A percentile compares a stretch with the other conserved stretches of the same genome.
Conservation (phyloP, 2,329 filamentous ascomycete genomes). For the Trichophyton mentagrophytes region DNA sequence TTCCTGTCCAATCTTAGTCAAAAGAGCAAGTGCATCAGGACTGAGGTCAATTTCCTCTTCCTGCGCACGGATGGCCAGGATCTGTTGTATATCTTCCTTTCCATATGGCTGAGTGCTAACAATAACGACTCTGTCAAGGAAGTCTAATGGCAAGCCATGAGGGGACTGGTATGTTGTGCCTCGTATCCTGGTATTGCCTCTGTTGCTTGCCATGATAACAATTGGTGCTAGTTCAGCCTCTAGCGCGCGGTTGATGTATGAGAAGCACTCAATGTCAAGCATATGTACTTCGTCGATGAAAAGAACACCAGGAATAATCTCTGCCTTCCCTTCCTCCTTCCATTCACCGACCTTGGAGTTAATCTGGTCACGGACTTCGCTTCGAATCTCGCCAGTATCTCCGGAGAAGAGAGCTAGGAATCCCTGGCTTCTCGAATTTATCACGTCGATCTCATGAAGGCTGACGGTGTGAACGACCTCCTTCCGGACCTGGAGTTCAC, state of each 20-base stretch:
- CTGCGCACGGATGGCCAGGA: constrained; percentile 79
- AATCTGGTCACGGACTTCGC: constrained; percentile 95
- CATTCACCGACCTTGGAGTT: constrained; percentile 98
- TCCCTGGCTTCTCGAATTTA: constrained; percentile 97
- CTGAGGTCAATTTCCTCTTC: constrained; percentile 93
- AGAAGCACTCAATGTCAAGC: constrained; percentile 98
- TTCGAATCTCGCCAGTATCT: constrained; percentile 94
- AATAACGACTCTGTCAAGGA: constrained; percentile 90
- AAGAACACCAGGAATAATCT: constrained; percentile 90
- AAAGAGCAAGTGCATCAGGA: constrained; percentile 74
- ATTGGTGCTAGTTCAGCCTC: constrained; percentile 92
- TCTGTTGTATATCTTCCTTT: constrained; percentile 77
- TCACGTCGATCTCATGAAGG: constrained; percentile 96
- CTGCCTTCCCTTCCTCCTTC: constrained; percentile 98
- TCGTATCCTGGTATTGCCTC: constrained; percentile 78
- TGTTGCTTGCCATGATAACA: constrained; percentile 98
- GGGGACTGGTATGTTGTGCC: constrained; percentile 89
- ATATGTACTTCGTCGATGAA: constrained; percentile 99
- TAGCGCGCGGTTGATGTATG: constrained; percentile 91
- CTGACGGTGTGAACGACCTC: constrained; percentile 95
- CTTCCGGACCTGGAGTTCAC: constrained; percentile 91
- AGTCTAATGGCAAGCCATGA: constrained; percentile 87
- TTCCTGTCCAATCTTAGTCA: constrained; percentile 93
- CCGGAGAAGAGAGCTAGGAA: constrained; percentile 95
- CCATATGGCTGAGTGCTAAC: constrained; percentile 83